Conservation (phyloP, 75 land plant genomes). For the Cupressus sempervirens region DNA sequence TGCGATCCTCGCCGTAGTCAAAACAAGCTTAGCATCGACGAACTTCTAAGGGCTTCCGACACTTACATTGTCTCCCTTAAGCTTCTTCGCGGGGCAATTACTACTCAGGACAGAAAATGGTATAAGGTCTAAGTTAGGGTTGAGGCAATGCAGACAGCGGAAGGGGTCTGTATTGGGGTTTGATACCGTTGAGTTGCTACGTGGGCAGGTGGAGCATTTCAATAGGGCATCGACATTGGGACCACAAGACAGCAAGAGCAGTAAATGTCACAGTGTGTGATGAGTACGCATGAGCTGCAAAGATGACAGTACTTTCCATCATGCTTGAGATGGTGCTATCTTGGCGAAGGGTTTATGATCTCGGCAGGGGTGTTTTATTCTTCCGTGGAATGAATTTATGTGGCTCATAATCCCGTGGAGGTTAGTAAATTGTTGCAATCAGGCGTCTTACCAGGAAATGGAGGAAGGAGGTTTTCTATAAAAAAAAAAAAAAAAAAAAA, state of each 20-base stretch:
- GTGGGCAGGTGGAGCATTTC: background rate
- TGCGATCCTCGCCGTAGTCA: too few relatives aligned
- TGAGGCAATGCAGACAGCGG: background rate
- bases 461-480: too few relatives aligned
- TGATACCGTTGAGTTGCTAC: background rate
- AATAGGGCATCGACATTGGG: background rate
- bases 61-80: background rate
- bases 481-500: too few relatives aligned
- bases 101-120: background rate
- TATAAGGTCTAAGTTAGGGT: constrained; percentile 4
- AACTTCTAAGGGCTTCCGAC: too few relatives aligned
- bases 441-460: too few relatives aligned
- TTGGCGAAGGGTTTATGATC: too few relatives aligned
- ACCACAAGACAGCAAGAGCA: constrained; percentile 1
- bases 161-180: background rate
- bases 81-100: background rate
- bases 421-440: too few relatives aligned
- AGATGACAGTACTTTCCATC: background rate
- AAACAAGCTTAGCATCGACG: too few relatives aligned
- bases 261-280: constrained; percentile 5
- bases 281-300: constrained; percentile 7
- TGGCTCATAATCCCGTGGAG: too few relatives aligned
- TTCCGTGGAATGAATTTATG: too few relatives aligned
- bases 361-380: too few relatives aligned
- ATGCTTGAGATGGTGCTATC: background rate